These are phyloP conservation scores for Imleria badia DNA, from an alignment of 768 basidiomycete species.

Conservation along the genomic window DNA sequence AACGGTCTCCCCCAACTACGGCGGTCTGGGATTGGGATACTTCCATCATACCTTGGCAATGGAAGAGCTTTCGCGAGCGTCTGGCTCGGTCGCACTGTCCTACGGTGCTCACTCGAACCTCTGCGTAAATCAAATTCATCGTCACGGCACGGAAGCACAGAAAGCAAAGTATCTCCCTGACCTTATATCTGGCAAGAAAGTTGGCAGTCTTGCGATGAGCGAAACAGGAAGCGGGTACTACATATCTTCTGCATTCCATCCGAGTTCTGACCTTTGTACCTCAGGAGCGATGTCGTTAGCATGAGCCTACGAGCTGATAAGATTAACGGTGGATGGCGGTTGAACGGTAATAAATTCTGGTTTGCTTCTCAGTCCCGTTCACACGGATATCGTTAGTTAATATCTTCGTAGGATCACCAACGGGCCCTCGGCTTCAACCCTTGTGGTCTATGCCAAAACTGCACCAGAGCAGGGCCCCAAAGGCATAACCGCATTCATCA, in stretches of 20 bases:
- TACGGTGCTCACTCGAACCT: slow-evolving; percentile 93
- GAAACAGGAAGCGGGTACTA: slow-evolving; percentile 76
- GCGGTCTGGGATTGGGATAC: slow-evolving; percentile 83
- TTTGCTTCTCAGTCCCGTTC: slow-evolving; percentile 26
- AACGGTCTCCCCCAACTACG: slow-evolving; percentile 77
- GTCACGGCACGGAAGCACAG: slow-evolving; percentile 82
- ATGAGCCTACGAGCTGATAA: slow-evolving; percentile 86
- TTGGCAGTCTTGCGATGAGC: slow-evolving; percentile 94
- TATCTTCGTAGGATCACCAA: slow-evolving; percentile 81
- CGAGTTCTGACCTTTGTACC: background rate
- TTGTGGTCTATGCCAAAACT: slow-evolving; percentile 93
- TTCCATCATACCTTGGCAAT: slow-evolving; percentile 88
- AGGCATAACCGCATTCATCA: slow-evolving; percentile 89
- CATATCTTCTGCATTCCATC: background rate
- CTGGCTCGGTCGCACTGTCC: slow-evolving; percentile 89
- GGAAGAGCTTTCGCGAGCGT: slow-evolving; percentile 90
- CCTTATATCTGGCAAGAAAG: slow-evolving; percentile 74
- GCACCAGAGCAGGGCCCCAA: slow-evolving; percentile 73
- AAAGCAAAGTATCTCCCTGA: slow-evolving; percentile 80
- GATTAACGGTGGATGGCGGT: slow-evolving; percentile 67
- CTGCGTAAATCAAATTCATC: slow-evolving; percentile 81
- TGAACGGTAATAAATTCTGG: slow-evolving; percentile 97
- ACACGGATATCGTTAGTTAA: background rate
- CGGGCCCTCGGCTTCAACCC: slow-evolving; percentile 85
- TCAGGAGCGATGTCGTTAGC: slow-evolving; percentile 84